These are phyloP conservation scores for Sonneratia caseolaris DNA, from an alignment of 345 rosid genomes.

Conservation along the genomic window DNA sequence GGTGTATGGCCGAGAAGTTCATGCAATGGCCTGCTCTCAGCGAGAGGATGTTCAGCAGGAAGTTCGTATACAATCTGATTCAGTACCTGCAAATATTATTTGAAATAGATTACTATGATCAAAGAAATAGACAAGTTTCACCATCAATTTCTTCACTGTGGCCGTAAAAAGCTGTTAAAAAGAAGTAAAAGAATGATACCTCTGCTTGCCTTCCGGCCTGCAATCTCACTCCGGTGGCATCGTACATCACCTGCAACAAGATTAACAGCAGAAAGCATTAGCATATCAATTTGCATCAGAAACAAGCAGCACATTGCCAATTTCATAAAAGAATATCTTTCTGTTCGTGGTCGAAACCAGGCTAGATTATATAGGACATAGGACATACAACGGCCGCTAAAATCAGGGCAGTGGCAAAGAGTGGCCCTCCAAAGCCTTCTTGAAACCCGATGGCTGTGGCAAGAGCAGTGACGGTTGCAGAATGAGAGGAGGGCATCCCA, in stretches of 20 bases:
- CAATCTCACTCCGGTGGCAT: slow-evolving; percentile 87
- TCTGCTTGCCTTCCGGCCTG: slow-evolving; percentile 99
- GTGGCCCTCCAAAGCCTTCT: slow-evolving; percentile 75
- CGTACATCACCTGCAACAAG: slow-evolving; percentile 78
- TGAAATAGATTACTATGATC: neutral
- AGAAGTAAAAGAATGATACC: slow-evolving; percentile 34
- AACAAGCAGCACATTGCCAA: neutral
- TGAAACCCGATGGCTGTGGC: slow-evolving; percentile 71
- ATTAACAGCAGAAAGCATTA: neutral
- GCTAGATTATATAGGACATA: neutral
- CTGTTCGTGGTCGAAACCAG: neutral
- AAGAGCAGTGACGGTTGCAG: slow-evolving; percentile 80
- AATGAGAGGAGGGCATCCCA: slow-evolving; percentile 97
- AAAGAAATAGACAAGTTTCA: neutral
- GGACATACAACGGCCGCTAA: slow-evolving; percentile 66
- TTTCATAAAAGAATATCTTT: neutral
- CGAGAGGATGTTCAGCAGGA: slow-evolving; percentile 89
- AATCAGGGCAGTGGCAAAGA: slow-evolving; percentile 57
- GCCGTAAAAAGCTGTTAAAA: neutral
- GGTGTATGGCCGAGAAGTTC: slow-evolving; percentile 97
- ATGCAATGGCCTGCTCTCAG: slow-evolving; percentile 77
- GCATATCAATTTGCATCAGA: neutral
- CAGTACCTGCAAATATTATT: slow-evolving; percentile 38
- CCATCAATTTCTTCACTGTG: neutral
- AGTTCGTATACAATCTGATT: slow-evolving; percentile 96